Percentiles rank a stretch among this genome's conserved stretches.
Evolutionary conservation across 345 rosid genomes (phyloP).

Genomic region (Syzygium oleosum): DNA sequence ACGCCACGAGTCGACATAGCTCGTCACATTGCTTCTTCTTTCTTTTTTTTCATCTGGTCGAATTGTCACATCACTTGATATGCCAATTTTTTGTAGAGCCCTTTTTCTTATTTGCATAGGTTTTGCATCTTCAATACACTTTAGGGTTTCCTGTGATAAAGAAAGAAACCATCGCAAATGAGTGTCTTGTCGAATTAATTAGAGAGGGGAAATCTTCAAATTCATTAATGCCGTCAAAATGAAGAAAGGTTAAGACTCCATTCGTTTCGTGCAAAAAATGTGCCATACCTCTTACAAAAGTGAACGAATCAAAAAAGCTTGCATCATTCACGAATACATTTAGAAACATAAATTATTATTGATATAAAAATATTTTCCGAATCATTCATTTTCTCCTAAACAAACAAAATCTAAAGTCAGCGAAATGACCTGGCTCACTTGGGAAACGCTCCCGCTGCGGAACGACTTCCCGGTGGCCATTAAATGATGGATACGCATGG

Average conservation of each 20-base stretch:
- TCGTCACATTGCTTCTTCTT: background rate
- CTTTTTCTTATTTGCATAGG: background rate
- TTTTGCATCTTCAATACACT: background rate
- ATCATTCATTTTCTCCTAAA: too few relatives aligned
- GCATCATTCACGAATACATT: accelerated
- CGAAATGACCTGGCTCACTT: background rate
- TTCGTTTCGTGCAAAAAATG: background rate
- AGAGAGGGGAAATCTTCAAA: background rate
- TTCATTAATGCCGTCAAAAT: background rate
- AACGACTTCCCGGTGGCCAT: background rate
- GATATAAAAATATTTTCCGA: too few relatives aligned
- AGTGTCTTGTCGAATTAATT: too few relatives aligned
- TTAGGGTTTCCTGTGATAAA: background rate
- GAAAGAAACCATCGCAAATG: background rate
- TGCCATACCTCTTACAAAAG: background rate
- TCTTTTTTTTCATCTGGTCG: too few relatives aligned
- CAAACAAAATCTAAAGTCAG: too few relatives aligned
- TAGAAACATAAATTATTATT: too few relatives aligned
- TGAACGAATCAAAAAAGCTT: background rate
- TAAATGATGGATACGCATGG: background rate
- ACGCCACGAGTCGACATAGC: background rate
- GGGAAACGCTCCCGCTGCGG: background rate
- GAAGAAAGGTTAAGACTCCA: background rate
- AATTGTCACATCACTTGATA: background rate
- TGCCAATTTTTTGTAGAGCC: background rate